Percentiles rank a stretch among this genome's conserved stretches.
Conservation (phyloP, 31 red algal genomes). For the Asparagopsis taxiformis region DNA sequence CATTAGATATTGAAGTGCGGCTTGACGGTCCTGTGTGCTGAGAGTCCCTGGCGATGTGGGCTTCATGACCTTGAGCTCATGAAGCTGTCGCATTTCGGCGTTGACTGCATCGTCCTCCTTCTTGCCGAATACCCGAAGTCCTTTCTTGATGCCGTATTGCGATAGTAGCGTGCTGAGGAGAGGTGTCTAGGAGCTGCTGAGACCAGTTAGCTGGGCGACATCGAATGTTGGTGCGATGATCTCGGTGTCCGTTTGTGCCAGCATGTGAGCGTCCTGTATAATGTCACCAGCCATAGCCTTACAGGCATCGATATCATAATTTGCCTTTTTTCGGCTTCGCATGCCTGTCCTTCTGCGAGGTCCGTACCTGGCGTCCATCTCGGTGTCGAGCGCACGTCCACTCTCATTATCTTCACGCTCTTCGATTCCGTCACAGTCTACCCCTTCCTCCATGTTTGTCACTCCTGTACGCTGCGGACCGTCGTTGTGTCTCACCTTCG, state of each 20-base stretch:
- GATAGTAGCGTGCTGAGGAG: too few relatives aligned
- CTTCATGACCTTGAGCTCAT: neutral
- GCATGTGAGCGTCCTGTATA: too few relatives aligned
- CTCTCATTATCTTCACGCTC: conserved; percentile 13
- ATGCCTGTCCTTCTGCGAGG: conserved; percentile 1
- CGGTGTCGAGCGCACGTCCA: conserved; percentile 4
- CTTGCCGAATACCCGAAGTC: conserved; percentile 6
- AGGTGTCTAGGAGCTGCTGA: too few relatives aligned
- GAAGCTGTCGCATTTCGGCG: conserved; percentile 24
- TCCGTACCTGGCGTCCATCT: neutral
- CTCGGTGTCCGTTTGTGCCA: neutral
- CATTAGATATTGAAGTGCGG: conserved; percentile 14
- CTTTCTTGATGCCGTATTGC: conserved; percentile 15
- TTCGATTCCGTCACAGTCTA: neutral
- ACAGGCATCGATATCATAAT: conserved; percentile 14
- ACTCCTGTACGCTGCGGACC: conserved; percentile 10
- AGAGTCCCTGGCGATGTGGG: neutral
- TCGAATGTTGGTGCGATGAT: conserved; percentile 21
- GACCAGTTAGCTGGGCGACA: conserved; percentile 1
- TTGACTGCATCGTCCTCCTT: conserved; percentile 2
- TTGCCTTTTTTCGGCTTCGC: conserved; percentile 12
- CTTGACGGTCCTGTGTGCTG: neutral
- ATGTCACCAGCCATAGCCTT: conserved; percentile 10
- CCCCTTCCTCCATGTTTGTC: conserved; percentile 3
- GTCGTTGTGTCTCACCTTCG: conserved; percentile 3